Evolutionary conservation across 768 basidiomycete species (phyloP), one percentile per base, ranked within the genome.

Genomic region (Agaricus blazei): DNA sequence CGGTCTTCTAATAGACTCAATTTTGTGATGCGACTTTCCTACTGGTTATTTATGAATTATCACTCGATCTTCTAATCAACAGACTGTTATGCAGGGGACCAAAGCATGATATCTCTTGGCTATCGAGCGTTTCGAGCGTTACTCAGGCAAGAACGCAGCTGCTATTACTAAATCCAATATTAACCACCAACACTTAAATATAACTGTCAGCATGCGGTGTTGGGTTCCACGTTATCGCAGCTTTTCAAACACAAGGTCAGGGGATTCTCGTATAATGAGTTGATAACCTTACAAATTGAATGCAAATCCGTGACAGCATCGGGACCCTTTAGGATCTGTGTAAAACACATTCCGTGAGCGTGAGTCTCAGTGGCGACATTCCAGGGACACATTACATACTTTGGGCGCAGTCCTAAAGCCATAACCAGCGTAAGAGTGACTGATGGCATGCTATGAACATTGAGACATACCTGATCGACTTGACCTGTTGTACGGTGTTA

Each of bases 231-330:
- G 27, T 31, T 19, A 14, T 4, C 23, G 34, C 52, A 52, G n/a
- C 52, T 52, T 11, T 31, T 19, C 11, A 12, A 27, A n/a, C 9
- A 4, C n/a, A 29, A 40, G 12, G 27, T 14, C 8, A 27, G 34
- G 15, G 24, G 43, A 34, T 34, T 43, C 5, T 34, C 9, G 11
- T 15, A 24, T 41, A 5, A 15, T 41, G 12, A 41, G n/a, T 14
- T 41, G 12, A 15, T 24, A 11, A 36, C 31, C 52, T 45, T 36
- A 52, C 52, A 24, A 52, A 43, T 44, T 52, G 7, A 43, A 36
- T 14, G 52, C 52, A 9, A 52, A 52, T 34, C 52, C 52, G 9
- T 52, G 52, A 43, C 52, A 52, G 52, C 52, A 52, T 9, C 52
- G 52, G 6, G 31, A 31, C 9, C 52, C 52, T 6, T 31, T 44